Evolutionary conservation across 2,329 filamentous ascomycete species (phyloP).

Genomic region (Colletotrichum cuscutae): DNA sequence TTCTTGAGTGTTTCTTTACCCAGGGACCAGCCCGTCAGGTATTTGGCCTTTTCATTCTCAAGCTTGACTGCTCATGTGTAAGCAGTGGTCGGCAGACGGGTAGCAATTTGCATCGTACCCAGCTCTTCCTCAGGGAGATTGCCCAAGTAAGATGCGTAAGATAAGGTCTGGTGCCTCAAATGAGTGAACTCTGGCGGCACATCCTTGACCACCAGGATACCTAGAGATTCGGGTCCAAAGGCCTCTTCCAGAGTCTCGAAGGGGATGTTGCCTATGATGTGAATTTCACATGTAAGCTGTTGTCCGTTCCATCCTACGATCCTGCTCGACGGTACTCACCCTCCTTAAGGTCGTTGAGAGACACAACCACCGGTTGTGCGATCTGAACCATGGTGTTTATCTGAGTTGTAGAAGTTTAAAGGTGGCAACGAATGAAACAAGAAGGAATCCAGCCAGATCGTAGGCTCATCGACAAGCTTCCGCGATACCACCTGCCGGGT

Average conservation of each 20-base stretch:
- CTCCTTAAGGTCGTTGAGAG: slow-evolving; percentile 67
- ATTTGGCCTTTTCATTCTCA: slow-evolving; percentile 70
- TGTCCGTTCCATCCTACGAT: background rate
- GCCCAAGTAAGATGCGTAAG: slow-evolving; percentile 89
- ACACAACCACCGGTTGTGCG: slow-evolving; percentile 69
- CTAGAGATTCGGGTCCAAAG: slow-evolving; percentile 90
- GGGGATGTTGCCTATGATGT: slow-evolving; percentile 67
- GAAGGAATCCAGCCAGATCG: slow-evolving; percentile 6
- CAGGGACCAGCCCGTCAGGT: slow-evolving; percentile 80
- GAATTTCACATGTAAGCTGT: slow-evolving; percentile 31
- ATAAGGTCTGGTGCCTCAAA: slow-evolving; percentile 80
- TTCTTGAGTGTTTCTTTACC: slow-evolving; percentile 85
- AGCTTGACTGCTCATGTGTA: slow-evolving; percentile 56
- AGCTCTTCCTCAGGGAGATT: slow-evolving; percentile 79
- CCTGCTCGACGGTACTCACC: slow-evolving; percentile 48
- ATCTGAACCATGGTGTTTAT: slow-evolving; percentile 53
- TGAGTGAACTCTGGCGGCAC: slow-evolving; percentile 77
- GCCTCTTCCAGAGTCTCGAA: slow-evolving; percentile 78
- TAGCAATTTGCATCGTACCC: slow-evolving; percentile 57
- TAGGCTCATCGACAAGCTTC: background rate
- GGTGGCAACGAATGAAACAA: background rate
- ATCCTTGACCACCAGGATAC: slow-evolving; percentile 93
- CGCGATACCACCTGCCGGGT: slow-evolving; percentile 12
- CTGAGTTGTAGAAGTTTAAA: background rate
- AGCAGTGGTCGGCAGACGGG: slow-evolving; percentile 9